Evolutionary conservation across 2,329 filamentous ascomycete genomes (phyloP), one percentile per base, ranked within the genome.

Genomic region (Colletotrichum eleusines): DNA sequence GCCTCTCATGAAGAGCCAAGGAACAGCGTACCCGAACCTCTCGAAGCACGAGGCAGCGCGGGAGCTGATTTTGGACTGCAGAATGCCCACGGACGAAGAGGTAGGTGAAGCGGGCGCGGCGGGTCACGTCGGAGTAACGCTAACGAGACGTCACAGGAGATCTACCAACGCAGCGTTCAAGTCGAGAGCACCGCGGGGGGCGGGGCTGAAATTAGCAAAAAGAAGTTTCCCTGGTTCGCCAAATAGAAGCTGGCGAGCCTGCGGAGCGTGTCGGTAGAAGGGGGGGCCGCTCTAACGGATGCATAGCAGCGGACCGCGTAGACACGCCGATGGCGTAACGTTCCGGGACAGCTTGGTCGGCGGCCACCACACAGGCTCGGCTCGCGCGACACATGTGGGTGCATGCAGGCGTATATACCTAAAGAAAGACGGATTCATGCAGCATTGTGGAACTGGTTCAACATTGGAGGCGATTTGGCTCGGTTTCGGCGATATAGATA

Each of bases 1-100:
- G 71, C 92, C 94, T 2, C 91, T 99, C 65, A 97, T 98, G 88
- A 92, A 91, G 81, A 97, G 95, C 76, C 95, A 98, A 81, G 92
- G 93, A 64, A 90, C 90, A 59, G 91, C 94, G 6, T 98, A 98
- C 76, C 88, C 90, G 33, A 92, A 91, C 72, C 83, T 95, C 72
- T 84, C 85, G 42, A 90, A 87, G 76, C 91, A 92, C 76, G 91
- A 95, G 70, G 86, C 88, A 63, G 89, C 93, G 5, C 87, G 91
- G 76, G 90, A 93, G 75, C 80, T 97, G 76, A 90, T 98, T 66
- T 81, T 98, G 73, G 94, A 97, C 76, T 92, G 93, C 74, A 90
- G 91, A 76, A 92, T 98, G 82, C 86, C 90, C 54, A 92, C 90
- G 66, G 94, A 97, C 81, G 94, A 97, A 76, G 95, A 98, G 84